A percentile compares a stretch with the other conserved stretches of the same genome.
Evolutionary conservation across 495 filamentous ascomycete genomes (phyloP).

Genomic region (Penicillium canescens): DNA sequence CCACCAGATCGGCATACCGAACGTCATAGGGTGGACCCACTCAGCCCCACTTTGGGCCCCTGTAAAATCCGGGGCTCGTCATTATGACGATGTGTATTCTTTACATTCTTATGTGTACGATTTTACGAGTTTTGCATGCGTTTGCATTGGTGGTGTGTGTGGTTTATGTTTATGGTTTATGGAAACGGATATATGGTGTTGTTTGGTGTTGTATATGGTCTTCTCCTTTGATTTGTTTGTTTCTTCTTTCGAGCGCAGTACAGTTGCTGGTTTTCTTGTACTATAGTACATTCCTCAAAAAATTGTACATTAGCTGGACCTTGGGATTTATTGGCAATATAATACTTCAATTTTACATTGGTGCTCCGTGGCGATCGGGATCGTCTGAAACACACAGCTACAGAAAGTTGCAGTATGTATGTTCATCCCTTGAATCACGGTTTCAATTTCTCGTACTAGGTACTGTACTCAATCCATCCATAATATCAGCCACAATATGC

Average conservation of each 20-base stretch:
- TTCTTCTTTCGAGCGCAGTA: constrained; percentile 4
- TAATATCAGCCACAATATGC: too few species aligned
- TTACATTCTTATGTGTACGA: constrained; percentile 19
- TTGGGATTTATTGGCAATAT: neutral
- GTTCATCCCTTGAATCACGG: too few species aligned
- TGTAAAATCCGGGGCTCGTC: constrained; percentile 8
- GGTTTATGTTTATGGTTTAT: neutral
- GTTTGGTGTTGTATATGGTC: neutral
- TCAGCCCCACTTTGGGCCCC: neutral
- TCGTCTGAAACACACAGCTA: neutral
- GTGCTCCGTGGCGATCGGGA: too few species aligned
- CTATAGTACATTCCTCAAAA: constrained; percentile 5
- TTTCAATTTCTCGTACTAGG: too few species aligned
- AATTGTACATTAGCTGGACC: constrained; percentile 10
- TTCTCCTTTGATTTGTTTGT: neutral
- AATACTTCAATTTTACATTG: neutral
- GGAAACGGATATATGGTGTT: neutral
- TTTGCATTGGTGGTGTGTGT: constrained; percentile 23
- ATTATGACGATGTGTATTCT: constrained; percentile 17
- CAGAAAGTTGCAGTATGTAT: neutral
- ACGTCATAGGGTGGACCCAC: constrained; percentile 5
- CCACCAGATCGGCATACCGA: constrained; percentile 26
- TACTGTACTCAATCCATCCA: too few species aligned
- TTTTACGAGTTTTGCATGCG: constrained; percentile 26
- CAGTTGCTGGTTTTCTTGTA: constrained; percentile 7